A percentile compares a stretch with the other conserved stretches of the same genome.
phyloP scores from a whole-genome alignment of 495 filamentous ascomycete species.

The Hypomontagnella submonticulosa region DNA sequence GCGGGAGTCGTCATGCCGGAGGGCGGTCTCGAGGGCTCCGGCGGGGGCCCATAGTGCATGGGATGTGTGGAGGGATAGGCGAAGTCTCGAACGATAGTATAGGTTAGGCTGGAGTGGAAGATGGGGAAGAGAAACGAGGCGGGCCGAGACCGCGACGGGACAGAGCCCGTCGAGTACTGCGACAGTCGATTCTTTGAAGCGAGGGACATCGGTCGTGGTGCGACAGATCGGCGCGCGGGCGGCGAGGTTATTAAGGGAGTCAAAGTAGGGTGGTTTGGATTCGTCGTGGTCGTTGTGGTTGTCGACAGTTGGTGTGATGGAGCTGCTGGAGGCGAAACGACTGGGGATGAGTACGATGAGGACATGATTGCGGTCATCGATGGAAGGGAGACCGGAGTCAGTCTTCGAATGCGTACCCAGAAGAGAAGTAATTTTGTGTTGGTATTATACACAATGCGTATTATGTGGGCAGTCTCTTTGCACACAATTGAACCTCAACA shows the following conservation, averaged over 20 bases:
- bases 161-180: slow-evolving; percentile 74
- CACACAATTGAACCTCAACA: slow-evolving; percentile 12
- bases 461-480: slow-evolving; percentile 19
- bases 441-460: slow-evolving; percentile 19
- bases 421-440: slow-evolving; percentile 26
- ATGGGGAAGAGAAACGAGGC: slow-evolving; percentile 80
- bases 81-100: slow-evolving; percentile 93
- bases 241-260: slow-evolving; percentile 72
- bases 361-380: slow-evolving; percentile 69
- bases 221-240: slow-evolving; percentile 64
- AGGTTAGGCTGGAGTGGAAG: slow-evolving; percentile 89
- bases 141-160: slow-evolving; percentile 79
- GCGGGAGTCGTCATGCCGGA: slow-evolving; percentile 86
- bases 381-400: slow-evolving; percentile 34
- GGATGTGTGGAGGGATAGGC: slow-evolving; percentile 86
- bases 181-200: slow-evolving; percentile 76
- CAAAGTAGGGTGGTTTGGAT: slow-evolving; percentile 67
- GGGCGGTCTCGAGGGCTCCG: slow-evolving; percentile 71
- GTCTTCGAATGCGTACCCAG: slow-evolving; percentile 49
- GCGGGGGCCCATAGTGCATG: slow-evolving; percentile 91
- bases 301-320: slow-evolving; percentile 50
- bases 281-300: slow-evolving; percentile 53
- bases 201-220: slow-evolving; percentile 74
- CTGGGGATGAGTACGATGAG: slow-evolving; percentile 62
- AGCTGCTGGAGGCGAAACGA: slow-evolving; percentile 62